phyloP scores from a whole-genome alignment of 2,329 filamentous ascomycete species.

The Nigrospora sphaerica region DNA sequence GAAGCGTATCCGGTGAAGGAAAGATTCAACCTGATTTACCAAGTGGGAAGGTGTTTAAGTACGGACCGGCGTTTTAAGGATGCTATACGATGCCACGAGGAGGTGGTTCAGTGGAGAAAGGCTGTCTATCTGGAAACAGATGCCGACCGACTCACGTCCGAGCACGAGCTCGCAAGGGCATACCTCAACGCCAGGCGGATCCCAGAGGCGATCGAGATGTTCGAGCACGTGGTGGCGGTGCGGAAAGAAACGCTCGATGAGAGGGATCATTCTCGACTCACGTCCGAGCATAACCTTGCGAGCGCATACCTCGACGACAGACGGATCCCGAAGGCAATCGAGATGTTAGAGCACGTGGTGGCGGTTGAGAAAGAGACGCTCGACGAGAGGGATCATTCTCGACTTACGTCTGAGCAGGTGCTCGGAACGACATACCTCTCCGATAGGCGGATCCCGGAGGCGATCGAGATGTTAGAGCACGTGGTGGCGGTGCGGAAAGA shows the following conservation, averaged over 20 bases:
- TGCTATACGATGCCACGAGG: slow-evolving; percentile 5
- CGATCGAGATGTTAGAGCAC: slow-evolving; percentile 14
- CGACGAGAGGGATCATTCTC: neutral
- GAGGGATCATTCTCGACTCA: neutral
- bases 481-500: slow-evolving; percentile 8
- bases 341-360: slow-evolving; percentile 5
- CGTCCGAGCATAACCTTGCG: neutral
- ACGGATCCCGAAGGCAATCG: slow-evolving; percentile 6
- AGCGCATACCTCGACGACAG: neutral
- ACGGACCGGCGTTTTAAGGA: slow-evolving; percentile 11
- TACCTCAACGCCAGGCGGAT: neutral
- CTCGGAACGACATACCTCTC: slow-evolving; percentile 12
- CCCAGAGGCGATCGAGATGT: slow-evolving; percentile 6
- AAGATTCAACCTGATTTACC: slow-evolving; percentile 10
- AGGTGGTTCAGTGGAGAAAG: neutral
- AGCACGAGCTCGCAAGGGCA: neutral
- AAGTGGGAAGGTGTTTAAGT: slow-evolving; percentile 13
- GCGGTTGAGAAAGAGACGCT: neutral
- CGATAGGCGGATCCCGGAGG: slow-evolving; percentile 9
- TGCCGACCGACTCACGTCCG: neutral
- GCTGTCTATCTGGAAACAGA: neutral
- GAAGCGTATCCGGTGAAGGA: slow-evolving; percentile 8
- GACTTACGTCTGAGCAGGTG: neutral
- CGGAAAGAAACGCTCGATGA: neutral
- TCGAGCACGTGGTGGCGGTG: slow-evolving; percentile 4